These are phyloP conservation scores for Phytophthora foliorum DNA, from an alignment of 352 stramenopile species.

Conservation along the genomic window DNA sequence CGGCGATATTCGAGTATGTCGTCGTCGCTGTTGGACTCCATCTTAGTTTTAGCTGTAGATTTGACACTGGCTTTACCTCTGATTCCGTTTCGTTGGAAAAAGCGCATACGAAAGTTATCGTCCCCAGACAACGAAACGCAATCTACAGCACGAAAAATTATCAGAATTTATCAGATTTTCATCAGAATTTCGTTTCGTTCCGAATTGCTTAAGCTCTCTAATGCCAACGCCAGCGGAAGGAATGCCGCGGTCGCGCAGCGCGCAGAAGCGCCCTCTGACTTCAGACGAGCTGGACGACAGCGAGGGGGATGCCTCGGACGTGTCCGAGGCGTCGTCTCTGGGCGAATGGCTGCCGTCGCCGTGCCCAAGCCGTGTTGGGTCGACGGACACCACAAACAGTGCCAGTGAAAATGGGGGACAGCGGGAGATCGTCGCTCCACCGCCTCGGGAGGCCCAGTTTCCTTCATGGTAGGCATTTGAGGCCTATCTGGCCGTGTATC, in stretches of 20 bases:
- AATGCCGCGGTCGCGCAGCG: neutral
- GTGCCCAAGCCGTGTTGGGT: neutral
- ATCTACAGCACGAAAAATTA: slow-evolving; percentile 1
- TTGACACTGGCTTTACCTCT: slow-evolving; percentile 1
- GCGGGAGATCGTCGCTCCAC: neutral
- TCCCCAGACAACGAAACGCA: slow-evolving; percentile 1
- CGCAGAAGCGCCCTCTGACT: neutral
- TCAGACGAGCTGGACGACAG: neutral
- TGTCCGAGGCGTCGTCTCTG: neutral
- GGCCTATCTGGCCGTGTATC: slow-evolving; percentile 1
- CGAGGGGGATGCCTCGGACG: neutral
- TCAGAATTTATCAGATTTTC: slow-evolving; percentile 14
- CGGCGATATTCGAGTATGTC: slow-evolving; percentile 1
- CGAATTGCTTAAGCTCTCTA: slow-evolving; percentile 8
- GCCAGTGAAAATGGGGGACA: neutral
- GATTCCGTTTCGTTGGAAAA: slow-evolving; percentile 11
- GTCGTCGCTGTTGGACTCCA: slow-evolving; percentile 5
- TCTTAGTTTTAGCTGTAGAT: too few relatives aligned
- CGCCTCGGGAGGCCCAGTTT: slow-evolving; percentile 1
- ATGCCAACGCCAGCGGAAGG: neutral
- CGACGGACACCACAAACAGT: neutral
- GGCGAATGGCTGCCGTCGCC: neutral
- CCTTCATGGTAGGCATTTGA: slow-evolving; percentile 2
- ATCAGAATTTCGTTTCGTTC: slow-evolving; percentile 8
- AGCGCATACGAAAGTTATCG: slow-evolving; percentile 6